phyloP scores from a whole-genome alignment of 176 grass and related monocot species.

The Avena atlantica region DNA sequence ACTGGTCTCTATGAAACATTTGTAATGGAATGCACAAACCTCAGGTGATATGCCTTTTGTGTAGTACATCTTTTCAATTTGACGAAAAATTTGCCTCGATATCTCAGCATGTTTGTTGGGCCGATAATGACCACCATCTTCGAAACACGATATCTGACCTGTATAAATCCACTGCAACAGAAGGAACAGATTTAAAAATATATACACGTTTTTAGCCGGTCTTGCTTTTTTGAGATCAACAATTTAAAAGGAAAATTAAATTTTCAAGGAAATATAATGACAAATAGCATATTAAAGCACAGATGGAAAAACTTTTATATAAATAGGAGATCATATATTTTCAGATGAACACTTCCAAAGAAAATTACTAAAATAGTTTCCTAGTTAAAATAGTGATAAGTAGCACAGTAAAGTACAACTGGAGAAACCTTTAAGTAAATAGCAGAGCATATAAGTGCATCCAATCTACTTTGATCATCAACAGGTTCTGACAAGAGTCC shows the following conservation, averaged over 20 bases:
- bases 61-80: conserved; percentile 78
- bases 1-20: neutral
- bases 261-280: conserved; percentile 26
- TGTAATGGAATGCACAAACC: conserved; percentile 46
- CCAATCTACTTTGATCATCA: conserved; percentile 59
- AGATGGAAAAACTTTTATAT: conserved; percentile 63
- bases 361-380: neutral
- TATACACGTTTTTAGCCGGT: conserved; percentile 6
- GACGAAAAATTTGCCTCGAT: conserved; percentile 88
- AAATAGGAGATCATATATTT: conserved; percentile 65
- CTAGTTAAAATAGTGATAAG: neutral
- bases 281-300: conserved; percentile 32
- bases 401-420: conserved; percentile 14
- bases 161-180: conserved; percentile 88
- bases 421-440: conserved; percentile 85
- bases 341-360: neutral
- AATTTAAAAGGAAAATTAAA: conserved; percentile 5
- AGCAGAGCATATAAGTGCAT: conserved; percentile 78
- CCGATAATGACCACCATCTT: conserved; percentile 87
- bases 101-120: conserved; percentile 95
- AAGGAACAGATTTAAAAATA: conserved; percentile 17
- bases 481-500: conserved; percentile 54
- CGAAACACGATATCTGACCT: conserved; percentile 89
- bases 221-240: conserved; percentile 3
- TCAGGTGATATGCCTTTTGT: conserved; percentile 62